phyloP scores from a whole-genome alignment of 2,329 filamentous ascomycete genomes.

The Myotisia sp. region DNA sequence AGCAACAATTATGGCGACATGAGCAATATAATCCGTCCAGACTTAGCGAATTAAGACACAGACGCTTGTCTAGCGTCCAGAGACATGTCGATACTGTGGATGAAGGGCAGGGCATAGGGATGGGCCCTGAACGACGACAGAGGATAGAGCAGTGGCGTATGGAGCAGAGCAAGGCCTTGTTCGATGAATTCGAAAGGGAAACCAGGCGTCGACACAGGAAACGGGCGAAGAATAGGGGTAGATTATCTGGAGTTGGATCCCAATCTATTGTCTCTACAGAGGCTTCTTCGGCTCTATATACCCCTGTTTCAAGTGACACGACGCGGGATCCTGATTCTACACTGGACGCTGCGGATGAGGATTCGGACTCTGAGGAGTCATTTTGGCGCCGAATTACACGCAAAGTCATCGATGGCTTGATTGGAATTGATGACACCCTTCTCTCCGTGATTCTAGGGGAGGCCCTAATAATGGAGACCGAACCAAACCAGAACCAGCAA shows the following conservation, averaged over 20 bases:
- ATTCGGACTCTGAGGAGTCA: constrained; percentile 44
- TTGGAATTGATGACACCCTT: constrained; percentile 77
- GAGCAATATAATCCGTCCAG: constrained; percentile 68
- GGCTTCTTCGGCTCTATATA: constrained; percentile 1
- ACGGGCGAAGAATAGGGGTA: no score
- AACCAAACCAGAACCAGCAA: constrained; percentile 10
- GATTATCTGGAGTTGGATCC: not conserved
- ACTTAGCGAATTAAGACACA: constrained; percentile 33
- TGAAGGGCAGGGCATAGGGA: constrained; percentile 41
- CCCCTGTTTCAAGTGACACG: constrained; percentile 2
- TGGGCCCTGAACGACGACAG: constrained; percentile 60
- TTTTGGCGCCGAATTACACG: constrained; percentile 71
- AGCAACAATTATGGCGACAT: constrained; percentile 80
- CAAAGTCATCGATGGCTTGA: constrained; percentile 73
- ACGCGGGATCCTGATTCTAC: not conserved
- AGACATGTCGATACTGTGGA: constrained; percentile 42
- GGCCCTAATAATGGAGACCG: constrained; percentile 39
- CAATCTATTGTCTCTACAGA: not conserved
- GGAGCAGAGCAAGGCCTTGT: constrained; percentile 71
- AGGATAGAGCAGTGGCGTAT: constrained; percentile 85
- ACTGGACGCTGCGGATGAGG: constrained; percentile 4
- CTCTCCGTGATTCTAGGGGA: constrained; percentile 82
- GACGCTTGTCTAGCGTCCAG: constrained; percentile 44
- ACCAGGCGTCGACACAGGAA: constrained; percentile 51
- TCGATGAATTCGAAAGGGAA: constrained; percentile 82